Percentiles rank a stretch among this genome's conserved stretches.
Conservation (phyloP, 208 protist species). For the Trypanosoma lewisi region DNA sequence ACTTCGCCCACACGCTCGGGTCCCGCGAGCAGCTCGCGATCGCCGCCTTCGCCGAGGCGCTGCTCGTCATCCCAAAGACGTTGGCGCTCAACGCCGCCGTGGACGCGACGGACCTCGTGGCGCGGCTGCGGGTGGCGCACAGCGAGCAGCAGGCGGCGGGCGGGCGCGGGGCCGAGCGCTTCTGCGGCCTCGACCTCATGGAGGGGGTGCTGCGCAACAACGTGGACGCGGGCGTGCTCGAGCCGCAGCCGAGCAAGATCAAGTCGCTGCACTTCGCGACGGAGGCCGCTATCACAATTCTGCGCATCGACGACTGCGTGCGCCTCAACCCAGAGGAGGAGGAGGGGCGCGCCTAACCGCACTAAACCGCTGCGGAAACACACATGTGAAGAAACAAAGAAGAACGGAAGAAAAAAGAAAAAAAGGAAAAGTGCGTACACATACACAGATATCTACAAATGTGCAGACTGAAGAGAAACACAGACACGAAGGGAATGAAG, state of each 20-base stretch:
- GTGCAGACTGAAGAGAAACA: no score
- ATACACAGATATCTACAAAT: no score
- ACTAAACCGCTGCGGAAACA: no score
- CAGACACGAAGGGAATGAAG: no score
- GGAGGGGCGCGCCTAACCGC: slow-evolving; percentile 31
- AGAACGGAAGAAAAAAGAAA: no score
- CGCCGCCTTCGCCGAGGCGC: slow-evolving; percentile 97
- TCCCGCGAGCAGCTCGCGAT: slow-evolving; percentile 99
- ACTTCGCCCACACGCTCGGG: slow-evolving; percentile 95
- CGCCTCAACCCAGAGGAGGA: slow-evolving; percentile 93
- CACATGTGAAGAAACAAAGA: no score
- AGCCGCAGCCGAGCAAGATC: slow-evolving; percentile 98
- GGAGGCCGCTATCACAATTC: slow-evolving; percentile 99
- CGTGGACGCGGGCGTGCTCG: slow-evolving; percentile 97
- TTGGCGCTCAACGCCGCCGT: slow-evolving; percentile 98
- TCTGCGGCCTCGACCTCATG: slow-evolving; percentile 94
- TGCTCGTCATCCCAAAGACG: slow-evolving; percentile 99
- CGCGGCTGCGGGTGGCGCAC: slow-evolving; percentile 97
- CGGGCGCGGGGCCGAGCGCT: slow-evolving; percentile 56
- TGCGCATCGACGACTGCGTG: slow-evolving; percentile 99
- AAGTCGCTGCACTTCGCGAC: slow-evolving; percentile 99
- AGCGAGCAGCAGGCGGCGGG: slow-evolving; percentile 55
- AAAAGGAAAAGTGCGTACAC: no score
- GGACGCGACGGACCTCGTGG: slow-evolving; percentile 98
- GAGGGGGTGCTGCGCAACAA: slow-evolving; percentile 96